Conservation (phyloP, 768 basidiomycete genomes). For the Termitomyces sp. region DNA sequence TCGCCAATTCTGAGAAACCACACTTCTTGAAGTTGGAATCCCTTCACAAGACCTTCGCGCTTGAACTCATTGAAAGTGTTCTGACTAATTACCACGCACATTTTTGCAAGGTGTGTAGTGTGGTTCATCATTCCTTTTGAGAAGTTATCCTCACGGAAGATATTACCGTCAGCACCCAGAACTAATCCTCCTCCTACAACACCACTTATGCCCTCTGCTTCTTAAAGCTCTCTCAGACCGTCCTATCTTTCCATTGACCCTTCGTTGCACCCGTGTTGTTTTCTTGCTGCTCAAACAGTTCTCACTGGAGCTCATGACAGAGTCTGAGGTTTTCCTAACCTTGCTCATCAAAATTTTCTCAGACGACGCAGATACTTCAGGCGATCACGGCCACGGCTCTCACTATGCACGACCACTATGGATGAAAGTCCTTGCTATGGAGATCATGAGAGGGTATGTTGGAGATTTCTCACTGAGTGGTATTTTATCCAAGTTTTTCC, state of each 20-base stretch:
- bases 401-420: constrained; percentile 58
- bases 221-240: constrained; percentile 82
- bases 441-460: constrained; percentile 80
- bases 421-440: constrained; percentile 90
- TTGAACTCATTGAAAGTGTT: constrained; percentile 97
- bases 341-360: constrained; percentile 61
- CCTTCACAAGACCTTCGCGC: constrained; percentile 88
- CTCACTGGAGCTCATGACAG: constrained; percentile 70
- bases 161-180: constrained; percentile 58
- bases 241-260: constrained; percentile 79
- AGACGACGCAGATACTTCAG: constrained; percentile 37
- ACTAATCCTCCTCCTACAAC: constrained; percentile 78
- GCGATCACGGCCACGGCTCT: constrained; percentile 18
- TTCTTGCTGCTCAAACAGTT: constrained; percentile 93
- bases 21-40: constrained; percentile 76
- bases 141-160: constrained; percentile 1
- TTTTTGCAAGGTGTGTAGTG: constrained; percentile 64
- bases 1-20: constrained; percentile 79
- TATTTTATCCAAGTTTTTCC: background rate
- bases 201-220: constrained; percentile 87
- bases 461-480: background rate
- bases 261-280: constrained; percentile 90
- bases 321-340: constrained; percentile 84
- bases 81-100: constrained; percentile 88
- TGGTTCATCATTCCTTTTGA: constrained; percentile 1